Evolutionary conservation across 164 flowering plant species (phyloP), one percentile per base, ranked within the genome.

Genomic region (Malania oleifera): DNA sequence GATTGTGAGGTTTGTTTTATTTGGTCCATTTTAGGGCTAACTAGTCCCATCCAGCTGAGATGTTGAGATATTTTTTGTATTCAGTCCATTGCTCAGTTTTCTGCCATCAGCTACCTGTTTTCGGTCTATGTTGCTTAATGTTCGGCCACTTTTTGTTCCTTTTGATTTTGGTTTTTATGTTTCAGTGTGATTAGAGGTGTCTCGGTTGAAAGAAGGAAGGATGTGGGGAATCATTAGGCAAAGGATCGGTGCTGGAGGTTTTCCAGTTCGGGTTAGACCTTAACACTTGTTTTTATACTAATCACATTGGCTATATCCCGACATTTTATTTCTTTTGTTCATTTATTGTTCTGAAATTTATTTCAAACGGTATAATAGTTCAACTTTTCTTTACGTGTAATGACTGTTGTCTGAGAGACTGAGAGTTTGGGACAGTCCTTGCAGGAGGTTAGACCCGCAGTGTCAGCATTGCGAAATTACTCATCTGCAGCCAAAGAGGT

Each of bases 401-500:
- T n/a, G n/a, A n/a, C n/a, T n/a, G n/a, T n/a, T n/a, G n/a, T n/a
- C n/a, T n/a, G n/a, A n/a, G n/a, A n/a, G n/a, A n/a, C n/a, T n/a
- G n/a, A n/a, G n/a, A n/a, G n/a, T 56, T 56, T 52, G 13, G 61
- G 61, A 20, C 62, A 56, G 59, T 35, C 57, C 2, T 47, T 75
- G 63, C 70, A 60, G 64, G 54, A 57, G 41, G 52, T 68, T 37
- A 69, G 70, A n/a, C 73, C 77, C 14, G 70, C 67, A 0, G 60
- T 51, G 11, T 65, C 67, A 4, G 56, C 70, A 1, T 48, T 61
- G 48, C 70, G 77, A 46, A 46, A 60, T 43, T 73, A 64, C 41
- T 60, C 80, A 13, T 55, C 75, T 35, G 69, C 67, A 3, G 69
- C 60, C 0, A 73, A 73, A 66, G 67, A 73, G 80, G 80, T 73